phyloP scores from a whole-genome alignment of 768 basidiomycete genomes.

The Boletus fagicola region DNA sequence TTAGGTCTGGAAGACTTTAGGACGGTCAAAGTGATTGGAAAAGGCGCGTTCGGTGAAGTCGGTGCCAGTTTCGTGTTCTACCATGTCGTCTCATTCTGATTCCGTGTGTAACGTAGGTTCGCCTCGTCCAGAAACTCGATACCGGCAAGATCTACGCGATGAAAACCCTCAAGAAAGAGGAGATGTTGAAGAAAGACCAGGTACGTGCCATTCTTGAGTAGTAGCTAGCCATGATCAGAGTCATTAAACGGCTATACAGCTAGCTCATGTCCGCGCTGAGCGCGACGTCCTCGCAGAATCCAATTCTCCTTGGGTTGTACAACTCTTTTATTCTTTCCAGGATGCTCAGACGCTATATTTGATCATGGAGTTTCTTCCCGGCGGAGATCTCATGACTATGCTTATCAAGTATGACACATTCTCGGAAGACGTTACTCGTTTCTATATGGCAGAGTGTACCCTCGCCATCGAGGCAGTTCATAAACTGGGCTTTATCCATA shows the following conservation, averaged over 20 bases:
- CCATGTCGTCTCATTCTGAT: neutral
- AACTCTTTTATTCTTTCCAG: constrained; percentile 98
- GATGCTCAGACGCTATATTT: constrained; percentile 90
- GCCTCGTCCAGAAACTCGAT: constrained; percentile 94
- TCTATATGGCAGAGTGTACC: constrained; percentile 99
- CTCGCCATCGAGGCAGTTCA: constrained; percentile 98
- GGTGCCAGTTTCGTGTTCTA: constrained; percentile 18
- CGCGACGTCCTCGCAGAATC: constrained; percentile 96
- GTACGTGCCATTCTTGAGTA: constrained; percentile 39
- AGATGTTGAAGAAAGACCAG: constrained; percentile 99
- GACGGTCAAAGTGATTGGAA: constrained; percentile 98
- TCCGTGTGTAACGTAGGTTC: constrained; percentile 46
- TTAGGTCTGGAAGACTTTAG: constrained; percentile 90
- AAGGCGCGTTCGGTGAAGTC: constrained; percentile 98
- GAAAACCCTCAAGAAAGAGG: constrained; percentile 96
- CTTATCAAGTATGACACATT: constrained; percentile 99
- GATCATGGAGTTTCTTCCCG: constrained; percentile 99
- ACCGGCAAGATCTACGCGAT: constrained; percentile 99
- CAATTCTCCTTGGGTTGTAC: constrained; percentile 94
- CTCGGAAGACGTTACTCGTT: constrained; percentile 95
- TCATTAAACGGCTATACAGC: constrained; percentile 41
- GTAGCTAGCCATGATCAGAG: constrained; percentile 7
- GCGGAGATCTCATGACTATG: constrained; percentile 99
- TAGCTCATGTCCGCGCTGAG: constrained; percentile 97
- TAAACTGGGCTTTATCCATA: constrained; percentile 95